phyloP scores from a whole-genome alignment of 2,329 filamentous ascomycete genomes.

The Pseudogymnoascus sp. region DNA sequence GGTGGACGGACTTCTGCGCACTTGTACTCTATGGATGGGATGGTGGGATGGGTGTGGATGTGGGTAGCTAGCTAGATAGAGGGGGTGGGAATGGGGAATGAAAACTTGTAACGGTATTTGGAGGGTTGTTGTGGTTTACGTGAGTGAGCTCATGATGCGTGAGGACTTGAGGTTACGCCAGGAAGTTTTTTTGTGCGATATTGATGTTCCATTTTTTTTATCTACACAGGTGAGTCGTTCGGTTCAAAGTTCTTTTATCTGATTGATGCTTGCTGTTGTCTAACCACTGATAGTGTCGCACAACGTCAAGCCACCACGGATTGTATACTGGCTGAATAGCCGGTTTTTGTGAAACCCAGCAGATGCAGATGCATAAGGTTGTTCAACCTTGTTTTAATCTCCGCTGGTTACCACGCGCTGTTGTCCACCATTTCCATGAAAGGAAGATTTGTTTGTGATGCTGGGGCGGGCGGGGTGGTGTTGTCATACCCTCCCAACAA shows the following conservation, averaged over 20 bases:
- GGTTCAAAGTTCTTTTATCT: background rate
- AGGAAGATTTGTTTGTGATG: no score
- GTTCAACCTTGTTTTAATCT: background rate
- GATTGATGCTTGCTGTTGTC: no score
- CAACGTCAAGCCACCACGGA: background rate
- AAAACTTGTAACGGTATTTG: constrained; percentile 3
- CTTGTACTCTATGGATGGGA: background rate
- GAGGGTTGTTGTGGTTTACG: background rate
- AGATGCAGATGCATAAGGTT: background rate
- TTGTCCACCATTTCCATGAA: no score
- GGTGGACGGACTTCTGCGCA: background rate
- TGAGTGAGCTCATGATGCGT: background rate
- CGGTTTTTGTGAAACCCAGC: background rate
- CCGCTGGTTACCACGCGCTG: no score
- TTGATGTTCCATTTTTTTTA: background rate
- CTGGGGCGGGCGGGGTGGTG: no score
- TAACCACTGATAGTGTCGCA: background rate
- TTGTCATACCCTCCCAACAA: no score
- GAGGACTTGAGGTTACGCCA: background rate
- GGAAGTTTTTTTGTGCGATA: background rate
- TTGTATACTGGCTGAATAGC: no score
- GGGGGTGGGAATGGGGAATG: background rate
- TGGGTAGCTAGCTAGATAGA: background rate
- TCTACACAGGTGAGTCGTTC: background rate
- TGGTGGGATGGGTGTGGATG: background rate